Base-by-base conservation (phyloP, 345 rosid species). In the Boechera retrofracta region DNA sequence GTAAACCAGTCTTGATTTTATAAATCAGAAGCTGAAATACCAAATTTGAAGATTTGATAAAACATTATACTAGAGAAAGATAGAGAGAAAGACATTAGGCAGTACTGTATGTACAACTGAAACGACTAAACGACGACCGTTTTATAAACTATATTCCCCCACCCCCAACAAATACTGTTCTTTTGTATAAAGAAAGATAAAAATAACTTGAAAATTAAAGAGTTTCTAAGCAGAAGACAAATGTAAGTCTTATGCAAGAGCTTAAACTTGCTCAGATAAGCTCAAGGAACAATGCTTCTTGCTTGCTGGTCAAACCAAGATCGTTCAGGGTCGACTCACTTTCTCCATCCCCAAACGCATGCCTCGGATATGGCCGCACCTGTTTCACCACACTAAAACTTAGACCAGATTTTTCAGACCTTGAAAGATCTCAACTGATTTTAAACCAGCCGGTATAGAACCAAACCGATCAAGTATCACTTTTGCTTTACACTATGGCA, bases 301-400 rank as follows among this genome's bases (percentile, higher is more conserved):
- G 99, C 82, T 91, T 96, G 87, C 89, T 89, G 7, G 92, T 87
- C 71, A 96, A 83, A 13, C 99, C 99, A 36, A 91, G 95, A 80
- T 96, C 98, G 11, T 72, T 90, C 77, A 96, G 81, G 3, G 95
- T 82, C 64, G 86, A 73, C 38, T 73, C 70, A 56, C 88, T 77
- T 82, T 96, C 98, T 45, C 86, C 97, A 42, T 87, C 89, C 7
- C 90, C 83, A 84, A 93, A 95, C 38, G 97, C 92, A n/a, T 88
- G 92, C 89, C 98, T 86, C 0, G 98, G 97, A 78, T 86, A 96
- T 48, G 99, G 99, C 83, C 98, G 88, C 88, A 96, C 99, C 99
- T 96, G 90, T 83, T 64, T 53, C 70, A 72, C 36, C 47, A 66
- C 41, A 77, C 67, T 42, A 64, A 44, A 36, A 52, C 42, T 69